Base-by-base conservation (phyloP, 2,329 filamentous ascomycete species). In the Colletotrichum aenigma region DNA sequence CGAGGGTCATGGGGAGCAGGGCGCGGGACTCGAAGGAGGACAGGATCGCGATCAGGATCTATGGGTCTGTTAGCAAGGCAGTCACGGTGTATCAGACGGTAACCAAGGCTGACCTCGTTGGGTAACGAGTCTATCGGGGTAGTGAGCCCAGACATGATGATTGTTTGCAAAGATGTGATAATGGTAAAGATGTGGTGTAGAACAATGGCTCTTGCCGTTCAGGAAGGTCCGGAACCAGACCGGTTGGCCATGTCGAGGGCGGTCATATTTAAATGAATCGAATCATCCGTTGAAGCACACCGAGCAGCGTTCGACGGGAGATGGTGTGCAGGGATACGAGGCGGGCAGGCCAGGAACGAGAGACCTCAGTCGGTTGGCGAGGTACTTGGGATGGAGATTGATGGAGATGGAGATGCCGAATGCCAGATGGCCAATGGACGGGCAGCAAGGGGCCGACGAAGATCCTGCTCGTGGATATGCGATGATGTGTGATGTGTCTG, bases 1-100 rank as follows among this genome's bases (percentile, higher is more conserved):
- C 87, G 61, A 88, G 81, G 56, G 91, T 88, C 71, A 94, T 80
- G 16, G 87, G 87, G 32, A 95, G 87, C 65, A 93, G 86, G n/a
- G 86, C 81, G 69, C 83, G 83, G 7, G 89, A 90, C 7, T 86
- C 80, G 68, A 93, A 86, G 10, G 81, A 80, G 5, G 86, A 85
- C 24, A 93, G 83, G 62, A 90, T 85, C 36, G 87, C 84, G 67
- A 89, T 85, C 48, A 91, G 84, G 74, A 92, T 85, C 89, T 91
- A 67, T 66, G 7, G 13, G 10, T 26, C 4, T 9, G 38, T 77
- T 67, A 72, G 58, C 48, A 36, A 52, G 4, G 18, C 56, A 21
- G n/a, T 24, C 21, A 30, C 13, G 58, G n/a, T 26, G 26, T 55
- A 55, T 43, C 15, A 7, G 16, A 15, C 8, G 2, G 26, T 9